Evolutionary conservation across 2,329 filamentous ascomycete genomes (phyloP), one percentile per base, ranked within the genome.

Genomic region (Alternaria novae-zelandiae): DNA sequence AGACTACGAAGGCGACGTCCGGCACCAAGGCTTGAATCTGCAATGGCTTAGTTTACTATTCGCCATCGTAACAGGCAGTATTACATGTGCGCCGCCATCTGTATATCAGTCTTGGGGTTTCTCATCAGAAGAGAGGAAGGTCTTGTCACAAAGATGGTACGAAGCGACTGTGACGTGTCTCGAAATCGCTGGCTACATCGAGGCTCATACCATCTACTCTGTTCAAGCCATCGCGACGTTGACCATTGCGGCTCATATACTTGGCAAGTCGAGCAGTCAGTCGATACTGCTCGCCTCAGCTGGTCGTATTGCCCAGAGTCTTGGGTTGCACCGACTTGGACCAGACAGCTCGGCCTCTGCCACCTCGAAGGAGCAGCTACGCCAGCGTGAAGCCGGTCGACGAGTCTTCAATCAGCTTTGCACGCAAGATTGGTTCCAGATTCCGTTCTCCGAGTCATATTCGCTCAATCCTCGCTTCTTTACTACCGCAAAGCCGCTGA

Each of bases 191-290:
- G 75, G 81, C 43, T 85, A 82, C 57, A 83, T 81, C 59, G 82
- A 55, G 44, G 50, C 25, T 11, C 68, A 72, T 64, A 81, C 80
- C 12, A 75, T 84, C 3, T 78, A 81, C 49, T 79, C 82, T 0
- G 78, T 83, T 4, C 79, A 84, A 70, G 79, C 82, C 9, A 82
- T 85, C 36, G 74, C 81, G 2, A 82, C 80, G 2, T 70, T 83
- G 23, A 84, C 83, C 6, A 82, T 84, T 20, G 78, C 81, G 7
- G 83, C 82, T 3, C 83, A 85, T 61, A 72, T 81, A n/a, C 72
- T 85, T 2, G 83, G 83, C 2, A 79, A 78, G 23, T 83, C 82
- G 6, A 83, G 81, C 63, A 80, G 78, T 17, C 82, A 84, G 53
- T 82, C 79, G 1, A 79, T 84, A 4, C 75, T 83, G 6, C 75